phyloP scores from a whole-genome alignment of 2,329 filamentous ascomycete species.

The Paraphoma sp. region DNA sequence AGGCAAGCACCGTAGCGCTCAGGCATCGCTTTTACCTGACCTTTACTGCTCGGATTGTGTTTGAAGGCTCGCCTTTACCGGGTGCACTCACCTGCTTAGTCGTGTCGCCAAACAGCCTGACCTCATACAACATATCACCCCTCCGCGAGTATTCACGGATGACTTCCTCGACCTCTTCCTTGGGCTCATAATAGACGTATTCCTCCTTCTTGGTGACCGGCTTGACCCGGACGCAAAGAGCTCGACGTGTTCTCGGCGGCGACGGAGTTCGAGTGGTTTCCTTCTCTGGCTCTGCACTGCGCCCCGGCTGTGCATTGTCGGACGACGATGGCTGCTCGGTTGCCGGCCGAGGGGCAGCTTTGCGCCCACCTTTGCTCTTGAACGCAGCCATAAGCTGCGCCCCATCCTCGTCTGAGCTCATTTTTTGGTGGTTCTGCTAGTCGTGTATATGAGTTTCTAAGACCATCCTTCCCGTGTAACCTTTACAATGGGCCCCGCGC shows the following conservation, averaged over 20 bases:
- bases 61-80: conserved; percentile 3
- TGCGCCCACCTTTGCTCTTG: conserved; percentile 14
- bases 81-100: conserved; percentile 50
- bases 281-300: conserved; percentile 15
- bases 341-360: not conserved
- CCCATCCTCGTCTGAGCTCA: conserved; percentile 37
- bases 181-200: conserved; percentile 42
- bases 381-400: conserved; percentile 38
- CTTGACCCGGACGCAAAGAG: conserved; percentile 32
- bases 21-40: not conserved
- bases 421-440: conserved; percentile 7
- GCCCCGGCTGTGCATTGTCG: conserved; percentile 17
- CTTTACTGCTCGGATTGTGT: not conserved
- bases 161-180: conserved; percentile 48
- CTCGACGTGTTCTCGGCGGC: conserved; percentile 13
- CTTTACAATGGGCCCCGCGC: too few relatives aligned
- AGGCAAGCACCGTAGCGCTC: not conserved
- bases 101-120: conserved; percentile 50
- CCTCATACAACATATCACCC: conserved; percentile 48
- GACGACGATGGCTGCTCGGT: conserved; percentile 16
- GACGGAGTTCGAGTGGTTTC: not conserved
- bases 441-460: too few relatives aligned
- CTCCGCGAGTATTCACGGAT: conserved; percentile 44
- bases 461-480: too few relatives aligned
- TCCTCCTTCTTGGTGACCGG: conserved; percentile 36